Evolutionary conservation across 176 grass and related monocot genomes (phyloP).

Genomic region (Raddia guianensis): DNA sequence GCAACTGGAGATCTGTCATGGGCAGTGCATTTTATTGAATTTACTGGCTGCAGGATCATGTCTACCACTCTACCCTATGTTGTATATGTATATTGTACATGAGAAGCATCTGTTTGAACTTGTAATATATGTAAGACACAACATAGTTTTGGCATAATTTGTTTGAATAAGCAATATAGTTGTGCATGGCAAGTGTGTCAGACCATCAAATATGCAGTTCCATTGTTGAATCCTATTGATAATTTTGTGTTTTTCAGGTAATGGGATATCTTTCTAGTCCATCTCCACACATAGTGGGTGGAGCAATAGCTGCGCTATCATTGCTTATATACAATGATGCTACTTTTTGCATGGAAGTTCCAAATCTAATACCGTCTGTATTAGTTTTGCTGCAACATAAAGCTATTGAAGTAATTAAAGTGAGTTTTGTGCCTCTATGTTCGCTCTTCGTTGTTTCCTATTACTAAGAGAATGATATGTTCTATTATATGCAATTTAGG

Average conservation of each 20-base stretch:
- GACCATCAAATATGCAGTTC: slow-evolving; percentile 23
- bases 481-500: slow-evolving; percentile 50
- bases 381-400: slow-evolving; percentile 86
- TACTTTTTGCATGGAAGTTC: slow-evolving; percentile 83
- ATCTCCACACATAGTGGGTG: slow-evolving; percentile 88
- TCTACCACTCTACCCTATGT: not conserved
- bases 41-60: not conserved
- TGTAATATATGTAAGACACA: not conserved
- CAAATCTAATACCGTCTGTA: slow-evolving; percentile 89
- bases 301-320: slow-evolving; percentile 89
- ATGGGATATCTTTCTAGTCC: slow-evolving; percentile 97
- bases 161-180: slow-evolving; percentile 14
- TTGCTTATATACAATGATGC: slow-evolving; percentile 97
- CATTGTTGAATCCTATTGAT: slow-evolving; percentile 30
- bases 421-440: slow-evolving; percentile 39
- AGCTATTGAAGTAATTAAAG: slow-evolving; percentile 88
- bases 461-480: slow-evolving; percentile 32
- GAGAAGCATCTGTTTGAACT: not conserved
- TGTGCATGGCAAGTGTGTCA: slow-evolving; percentile 1
- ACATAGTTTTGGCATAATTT: not conserved
- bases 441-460: slow-evolving; percentile 21
- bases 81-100: not conserved
- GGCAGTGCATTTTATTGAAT: not conserved
- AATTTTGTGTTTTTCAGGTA: slow-evolving; percentile 62
- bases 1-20: slow-evolving; percentile 10